Evolutionary conservation across 768 basidiomycete genomes (phyloP), one percentile per base, ranked within the genome.

Genomic region (Boletus pseudo-olivaceus): DNA sequence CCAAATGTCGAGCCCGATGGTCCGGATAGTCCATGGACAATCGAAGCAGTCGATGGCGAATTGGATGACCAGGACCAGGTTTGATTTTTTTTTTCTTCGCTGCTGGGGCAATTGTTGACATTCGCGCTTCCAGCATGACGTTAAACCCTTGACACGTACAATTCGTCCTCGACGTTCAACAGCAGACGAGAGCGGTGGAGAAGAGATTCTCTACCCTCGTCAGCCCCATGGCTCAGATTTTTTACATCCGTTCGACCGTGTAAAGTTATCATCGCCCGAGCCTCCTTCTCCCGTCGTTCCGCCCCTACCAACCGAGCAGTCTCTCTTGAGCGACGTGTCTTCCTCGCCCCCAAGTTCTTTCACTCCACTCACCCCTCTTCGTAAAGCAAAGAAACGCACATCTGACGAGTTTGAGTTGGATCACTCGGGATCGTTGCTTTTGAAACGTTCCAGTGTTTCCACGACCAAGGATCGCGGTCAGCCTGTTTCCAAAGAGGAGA

Each of bases 161-260:
- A 70, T 88, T 49, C 82, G 87, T 42, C 65, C 74, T 42, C 78
- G 79, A 32, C 82, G 82, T 53, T 93, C 90, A 1, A 78, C 82
- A 54, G 81, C 88, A 8, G 87, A 89, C 59, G 91, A 93, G 70
- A 93, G 90, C 63, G 91, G 91, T 5, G 90, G 91, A 39, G 91
- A 93, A 70, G 91, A 93, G 70, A 93, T 93, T 55, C 73, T 93
- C 27, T 93, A 93, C 70, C 90, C 90, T 38, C 85, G 90, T 53
- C 83, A 88, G 56, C 74, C 73, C 20, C 62, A 62, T 39, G 63
- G 57, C 9, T 39, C 62, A 15, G 67, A 71, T 17, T 55, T 72
- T 45, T 56, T 68, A 8, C 63, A 72, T 53, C 66, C 73, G 10
- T 67, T 67, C 41, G 66, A 67, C 39, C 69, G 68, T 29, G 62